Evolutionary conservation across 2,329 filamentous ascomycete species (phyloP).

Genomic region (Verruconis gallopava): DNA sequence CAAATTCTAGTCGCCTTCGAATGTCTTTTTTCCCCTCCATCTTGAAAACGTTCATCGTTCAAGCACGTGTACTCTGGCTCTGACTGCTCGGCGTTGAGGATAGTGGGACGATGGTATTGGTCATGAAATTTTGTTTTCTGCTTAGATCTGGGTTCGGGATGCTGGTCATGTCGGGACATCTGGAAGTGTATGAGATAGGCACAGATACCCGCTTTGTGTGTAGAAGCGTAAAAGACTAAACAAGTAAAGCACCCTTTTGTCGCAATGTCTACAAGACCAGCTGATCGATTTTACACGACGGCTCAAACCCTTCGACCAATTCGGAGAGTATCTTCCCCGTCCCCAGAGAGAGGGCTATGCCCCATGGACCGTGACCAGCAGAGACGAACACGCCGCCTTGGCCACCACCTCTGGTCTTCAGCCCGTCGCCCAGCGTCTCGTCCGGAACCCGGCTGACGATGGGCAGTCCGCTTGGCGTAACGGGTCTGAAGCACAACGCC

Average conservation of each 20-base stretch:
- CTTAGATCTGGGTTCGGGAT: background rate
- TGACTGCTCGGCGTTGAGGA: no score
- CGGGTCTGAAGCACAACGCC: constrained; percentile 60
- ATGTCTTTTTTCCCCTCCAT: no score
- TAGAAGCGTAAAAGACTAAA: no score
- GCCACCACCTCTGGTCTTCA: constrained; percentile 28
- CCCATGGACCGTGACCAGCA: constrained; percentile 66
- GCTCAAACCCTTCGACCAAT: constrained; percentile 44
- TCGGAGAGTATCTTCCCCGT: constrained; percentile 61
- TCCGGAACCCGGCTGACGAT: constrained; percentile 48
- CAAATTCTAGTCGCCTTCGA: no score
- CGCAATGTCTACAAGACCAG: no score
- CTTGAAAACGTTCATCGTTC: no score
- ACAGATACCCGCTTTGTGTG: background rate
- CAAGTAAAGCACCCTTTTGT: no score
- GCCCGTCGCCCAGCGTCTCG: constrained; percentile 37
- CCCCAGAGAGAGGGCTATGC: constrained; percentile 39
- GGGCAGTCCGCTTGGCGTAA: constrained; percentile 50
- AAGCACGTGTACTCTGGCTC: no score
- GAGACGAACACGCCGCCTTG: constrained; percentile 57
- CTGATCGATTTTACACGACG: constrained; percentile 4
- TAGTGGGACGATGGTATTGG: no score
- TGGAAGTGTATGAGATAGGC: background rate
- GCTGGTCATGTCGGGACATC: constrained; percentile 1
- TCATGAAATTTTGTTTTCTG: no score